Evolutionary conservation across 768 basidiomycete genomes (phyloP).

Genomic region (Boletellus ananas): DNA sequence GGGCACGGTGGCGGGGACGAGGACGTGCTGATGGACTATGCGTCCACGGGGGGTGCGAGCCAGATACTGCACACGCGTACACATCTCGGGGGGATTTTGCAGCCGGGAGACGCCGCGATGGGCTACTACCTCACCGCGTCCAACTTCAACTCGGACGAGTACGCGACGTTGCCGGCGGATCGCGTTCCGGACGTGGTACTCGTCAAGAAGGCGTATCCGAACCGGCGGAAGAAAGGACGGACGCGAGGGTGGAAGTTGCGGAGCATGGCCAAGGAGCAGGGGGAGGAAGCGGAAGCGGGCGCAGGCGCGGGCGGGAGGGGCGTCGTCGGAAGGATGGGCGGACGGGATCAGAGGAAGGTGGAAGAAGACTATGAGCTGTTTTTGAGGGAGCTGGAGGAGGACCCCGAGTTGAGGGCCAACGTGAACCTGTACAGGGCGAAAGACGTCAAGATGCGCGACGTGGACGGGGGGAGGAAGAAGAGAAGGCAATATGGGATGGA

Average conservation of each 20-base stretch:
- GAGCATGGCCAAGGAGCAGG: constrained; percentile 89
- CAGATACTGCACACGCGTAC: constrained; percentile 95
- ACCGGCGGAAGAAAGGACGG: constrained; percentile 86
- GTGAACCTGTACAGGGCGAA: constrained; percentile 84
- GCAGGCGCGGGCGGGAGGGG: constrained; percentile 66
- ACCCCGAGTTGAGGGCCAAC: constrained; percentile 80
- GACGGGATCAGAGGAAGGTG: constrained; percentile 86
- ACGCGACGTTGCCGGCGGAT: constrained; percentile 57
- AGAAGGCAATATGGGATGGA: constrained; percentile 51
- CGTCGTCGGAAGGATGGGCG: constrained; percentile 87
- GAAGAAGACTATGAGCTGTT: constrained; percentile 97
- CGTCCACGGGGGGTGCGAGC: constrained; percentile 53
- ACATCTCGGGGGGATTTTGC: constrained; percentile 88
- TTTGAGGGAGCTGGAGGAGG: constrained; percentile 91
- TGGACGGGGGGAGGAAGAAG: constrained; percentile 19
- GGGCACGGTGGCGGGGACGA: constrained; percentile 36
- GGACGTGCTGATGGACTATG: constrained; percentile 57
- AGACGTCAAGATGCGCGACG: constrained; percentile 51
- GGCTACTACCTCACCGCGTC: constrained; percentile 86
- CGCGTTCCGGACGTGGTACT: constrained; percentile 90
- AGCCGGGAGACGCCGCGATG: constrained; percentile 90
- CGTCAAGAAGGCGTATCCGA: constrained; percentile 93
- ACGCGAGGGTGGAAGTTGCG: constrained; percentile 83
- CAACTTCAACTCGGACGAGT: constrained; percentile 93
- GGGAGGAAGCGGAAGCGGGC: constrained; percentile 79